Evolutionary conservation across 768 basidiomycete species (phyloP).

Genomic region (Phylloporus sp.): DNA sequence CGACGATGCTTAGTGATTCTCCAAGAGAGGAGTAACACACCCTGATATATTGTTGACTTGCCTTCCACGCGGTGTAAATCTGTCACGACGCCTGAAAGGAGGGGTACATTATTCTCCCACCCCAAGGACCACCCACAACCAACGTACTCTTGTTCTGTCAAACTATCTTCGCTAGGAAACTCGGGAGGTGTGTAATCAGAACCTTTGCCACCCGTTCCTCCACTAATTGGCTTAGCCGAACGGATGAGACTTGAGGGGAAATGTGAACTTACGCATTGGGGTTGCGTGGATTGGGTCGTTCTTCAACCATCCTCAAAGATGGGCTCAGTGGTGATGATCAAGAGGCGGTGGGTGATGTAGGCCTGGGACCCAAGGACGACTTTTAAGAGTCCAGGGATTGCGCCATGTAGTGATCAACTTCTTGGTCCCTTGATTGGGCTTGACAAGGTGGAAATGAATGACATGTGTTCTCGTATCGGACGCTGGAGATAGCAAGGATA

Average conservation of each 20-base stretch:
- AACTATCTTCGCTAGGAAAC: neutral
- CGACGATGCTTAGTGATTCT: neutral
- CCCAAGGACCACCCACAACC: neutral
- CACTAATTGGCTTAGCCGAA: neutral
- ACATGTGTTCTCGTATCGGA: slow-evolving; percentile 4
- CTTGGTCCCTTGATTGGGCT: slow-evolving; percentile 2
- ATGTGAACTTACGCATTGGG: neutral
- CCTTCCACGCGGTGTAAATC: slow-evolving; percentile 9
- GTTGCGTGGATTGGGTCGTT: neutral
- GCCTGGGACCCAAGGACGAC: neutral
- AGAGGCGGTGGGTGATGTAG: neutral
- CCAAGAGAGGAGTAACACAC: slow-evolving; percentile 2
- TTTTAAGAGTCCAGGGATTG: slow-evolving; percentile 18
- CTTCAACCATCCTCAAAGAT: neutral
- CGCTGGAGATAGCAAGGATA: slow-evolving; percentile 17
- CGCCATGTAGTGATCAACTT: neutral
- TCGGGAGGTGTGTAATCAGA: neutral
- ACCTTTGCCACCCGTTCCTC: neutral
- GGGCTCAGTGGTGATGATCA: neutral
- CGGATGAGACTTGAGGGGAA: too few species aligned
- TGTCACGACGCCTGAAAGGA: neutral
- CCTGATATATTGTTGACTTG: rapidly evolving
- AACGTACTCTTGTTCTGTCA: neutral
- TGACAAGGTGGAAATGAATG: slow-evolving; percentile 4
- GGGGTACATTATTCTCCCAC: neutral